A percentile compares a stretch with the other conserved stretches of the same genome.
phyloP scores from a whole-genome alignment of 2,329 filamentous ascomycete species.

The Ophiocordyceps australis region DNA sequence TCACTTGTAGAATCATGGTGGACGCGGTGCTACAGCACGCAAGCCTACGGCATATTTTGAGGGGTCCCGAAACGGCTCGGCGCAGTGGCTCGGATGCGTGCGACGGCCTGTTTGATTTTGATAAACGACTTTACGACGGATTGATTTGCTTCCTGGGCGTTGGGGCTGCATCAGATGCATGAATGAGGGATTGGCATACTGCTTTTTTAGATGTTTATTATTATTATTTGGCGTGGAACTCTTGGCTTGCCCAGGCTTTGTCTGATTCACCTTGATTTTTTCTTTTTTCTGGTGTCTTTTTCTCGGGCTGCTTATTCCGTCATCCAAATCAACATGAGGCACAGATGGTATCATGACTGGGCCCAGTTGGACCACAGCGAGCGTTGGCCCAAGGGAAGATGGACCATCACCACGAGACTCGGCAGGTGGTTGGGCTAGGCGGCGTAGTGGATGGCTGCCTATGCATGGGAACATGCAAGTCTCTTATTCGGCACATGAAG shows the following conservation, averaged over 20 bases:
- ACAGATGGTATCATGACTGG: conserved; percentile 1
- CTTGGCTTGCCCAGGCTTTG: background rate
- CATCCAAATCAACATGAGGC: too few species aligned
- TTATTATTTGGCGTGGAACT: too few species aligned
- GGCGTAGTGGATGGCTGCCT: background rate
- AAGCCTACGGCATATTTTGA: background rate
- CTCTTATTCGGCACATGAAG: conserved; percentile 1
- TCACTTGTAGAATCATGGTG: background rate
- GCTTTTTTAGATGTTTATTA: too few species aligned
- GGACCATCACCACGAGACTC: too few species aligned
- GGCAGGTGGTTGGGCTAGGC: conserved; percentile 1
- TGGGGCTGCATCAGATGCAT: too few species aligned
- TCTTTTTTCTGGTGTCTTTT: background rate
- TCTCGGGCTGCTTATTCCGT: too few species aligned
- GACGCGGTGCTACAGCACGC: background rate
- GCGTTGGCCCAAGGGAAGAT: background rate
- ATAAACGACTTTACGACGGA: conserved; percentile 2
- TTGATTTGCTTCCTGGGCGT: conserved; percentile 1
- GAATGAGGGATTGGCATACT: too few species aligned
- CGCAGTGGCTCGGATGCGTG: background rate
- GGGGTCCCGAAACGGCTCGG: background rate
- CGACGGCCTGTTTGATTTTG: background rate
- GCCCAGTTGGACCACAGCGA: conserved; percentile 1
- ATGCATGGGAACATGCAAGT: background rate
- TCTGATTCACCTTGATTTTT: too few species aligned